Base-by-base conservation (phyloP, 1,284 basidiomycete species). In the Caloboletus firmus region DNA sequence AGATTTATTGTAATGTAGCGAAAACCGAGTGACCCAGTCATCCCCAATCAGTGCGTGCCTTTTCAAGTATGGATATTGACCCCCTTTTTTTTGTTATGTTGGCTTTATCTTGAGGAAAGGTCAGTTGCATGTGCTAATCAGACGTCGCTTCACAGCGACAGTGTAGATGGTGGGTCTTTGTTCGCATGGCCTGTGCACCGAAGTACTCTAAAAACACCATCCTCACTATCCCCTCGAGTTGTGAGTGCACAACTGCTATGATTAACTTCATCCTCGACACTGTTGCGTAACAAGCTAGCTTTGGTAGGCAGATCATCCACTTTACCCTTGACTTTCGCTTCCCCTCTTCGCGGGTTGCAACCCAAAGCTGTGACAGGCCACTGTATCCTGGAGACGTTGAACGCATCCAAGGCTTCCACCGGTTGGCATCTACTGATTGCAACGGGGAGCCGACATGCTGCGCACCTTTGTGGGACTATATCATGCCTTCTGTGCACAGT, bases 1-100 rank as follows among this genome's bases (percentile, higher is more conserved):
- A 51, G 39, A 51, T 45, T 37, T 32, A n/a, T 30, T 56, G 53
- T 64, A 64, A 51, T 45, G 46, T 61, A 62, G 45, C 28, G 28
- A 49, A 42, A 36, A 18, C 5, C 39, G 54, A 52, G 52, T 37
- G 45, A 48, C 45, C n/a, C 18, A 24, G 24, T 44, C 43, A 11
- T 18, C 22, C 31, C 22, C 13, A 30, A 44, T 48, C 17, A 56
- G 56, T 53, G 43, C 34, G 3, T 45, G 17, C 18, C 35, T 44
- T 45, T 26, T 31, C 22, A 18, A 22, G 22, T 18, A 37, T 41
- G 22, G 13, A 24, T 24, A 39, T 43, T 45, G 22, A 15, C 9
- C 12, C 24, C 17, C 13, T n/a, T 17, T 28, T 18, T 30, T 8
- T 26, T 22, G 24, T 22, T n/a, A 32, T 10, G 15, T 56, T 53